These are phyloP conservation scores for Saccharum hybrid DNA, from an alignment of 202 grass and related monocot species.

Conservation along the genomic window DNA sequence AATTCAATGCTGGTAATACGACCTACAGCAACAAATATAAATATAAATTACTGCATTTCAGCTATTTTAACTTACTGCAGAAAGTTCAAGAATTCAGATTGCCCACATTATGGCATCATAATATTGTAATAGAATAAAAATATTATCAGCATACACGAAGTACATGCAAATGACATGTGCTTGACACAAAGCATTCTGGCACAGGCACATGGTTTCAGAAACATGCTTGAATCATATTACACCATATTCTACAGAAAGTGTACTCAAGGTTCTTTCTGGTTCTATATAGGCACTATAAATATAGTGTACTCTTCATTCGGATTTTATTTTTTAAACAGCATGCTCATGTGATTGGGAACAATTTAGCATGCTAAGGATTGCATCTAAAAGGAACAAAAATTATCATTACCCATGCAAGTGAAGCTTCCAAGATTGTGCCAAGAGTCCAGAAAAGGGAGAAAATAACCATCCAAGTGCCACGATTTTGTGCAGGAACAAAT, in stretches of 20 bases:
- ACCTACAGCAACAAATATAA: slow-evolving; percentile 49
- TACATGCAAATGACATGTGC: slow-evolving; percentile 15
- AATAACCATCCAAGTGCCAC: slow-evolving; percentile 83
- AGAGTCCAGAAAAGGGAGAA: slow-evolving; percentile 76
- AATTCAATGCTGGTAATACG: slow-evolving; percentile 53
- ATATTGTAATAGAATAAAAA: background rate
- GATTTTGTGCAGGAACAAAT: slow-evolving; percentile 78
- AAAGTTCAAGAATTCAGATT: slow-evolving; percentile 3
- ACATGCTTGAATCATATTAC: slow-evolving; percentile 1
- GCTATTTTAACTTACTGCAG: slow-evolving; percentile 1
- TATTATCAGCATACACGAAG: slow-evolving; percentile 7
- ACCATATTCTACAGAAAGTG: background rate
- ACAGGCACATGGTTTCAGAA: slow-evolving; percentile 1
- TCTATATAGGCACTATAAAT: background rate
- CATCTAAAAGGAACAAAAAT: slow-evolving; percentile 8
- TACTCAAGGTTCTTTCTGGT: background rate
- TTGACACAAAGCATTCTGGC: background rate
- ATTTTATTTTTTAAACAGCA: background rate
- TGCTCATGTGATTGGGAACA: background rate
- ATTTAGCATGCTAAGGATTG: background rate
- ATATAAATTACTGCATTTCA: slow-evolving; percentile 3
- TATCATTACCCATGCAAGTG: slow-evolving; percentile 86
- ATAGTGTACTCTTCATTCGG: background rate
- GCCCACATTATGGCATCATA: background rate
- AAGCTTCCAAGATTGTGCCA: slow-evolving; percentile 81